A percentile compares a stretch with the other conserved stretches of the same genome.
Conservation (phyloP, 306 rosid species). For the Clitoria ternatea region DNA sequence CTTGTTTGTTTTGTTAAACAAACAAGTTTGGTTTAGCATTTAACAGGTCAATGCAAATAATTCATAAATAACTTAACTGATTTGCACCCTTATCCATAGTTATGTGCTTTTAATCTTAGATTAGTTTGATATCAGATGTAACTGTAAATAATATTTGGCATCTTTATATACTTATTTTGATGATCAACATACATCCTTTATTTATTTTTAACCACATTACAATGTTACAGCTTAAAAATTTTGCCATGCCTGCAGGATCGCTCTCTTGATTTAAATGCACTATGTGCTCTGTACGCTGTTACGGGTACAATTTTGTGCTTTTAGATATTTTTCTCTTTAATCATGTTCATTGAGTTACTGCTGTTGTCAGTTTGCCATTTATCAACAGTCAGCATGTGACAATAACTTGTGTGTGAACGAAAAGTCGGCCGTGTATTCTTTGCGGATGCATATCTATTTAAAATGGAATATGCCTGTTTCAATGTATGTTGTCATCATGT, state of each 20-base stretch:
- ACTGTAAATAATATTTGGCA: neutral
- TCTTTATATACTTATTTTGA: neutral
- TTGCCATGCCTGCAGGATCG: constrained; percentile 60
- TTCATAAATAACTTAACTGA: neutral
- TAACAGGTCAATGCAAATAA: neutral
- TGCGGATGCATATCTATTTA: neutral
- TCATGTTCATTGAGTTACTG: neutral
- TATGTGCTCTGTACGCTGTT: constrained; percentile 75
- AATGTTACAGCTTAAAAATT: constrained; percentile 36
- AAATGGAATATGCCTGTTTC: neutral
- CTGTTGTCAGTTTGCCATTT: neutral
- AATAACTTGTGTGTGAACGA: neutral
- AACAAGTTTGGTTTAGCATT: neutral
- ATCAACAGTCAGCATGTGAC: neutral
- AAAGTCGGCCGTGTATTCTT: neutral
- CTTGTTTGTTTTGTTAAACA: neutral
- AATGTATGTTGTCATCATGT: neutral
- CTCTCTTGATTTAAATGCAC: constrained; percentile 66
- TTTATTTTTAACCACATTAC: constrained; percentile 17
- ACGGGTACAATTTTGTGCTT: constrained; percentile 55
- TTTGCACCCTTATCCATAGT: neutral
- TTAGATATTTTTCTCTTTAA: neutral
- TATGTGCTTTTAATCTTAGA: neutral
- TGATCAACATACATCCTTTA: neutral
- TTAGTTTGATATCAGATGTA: neutral